Percentiles rank a stretch among this genome's conserved stretches.
phyloP scores from a whole-genome alignment of 129 eudicot species.

The Pittosporum tobira region DNA sequence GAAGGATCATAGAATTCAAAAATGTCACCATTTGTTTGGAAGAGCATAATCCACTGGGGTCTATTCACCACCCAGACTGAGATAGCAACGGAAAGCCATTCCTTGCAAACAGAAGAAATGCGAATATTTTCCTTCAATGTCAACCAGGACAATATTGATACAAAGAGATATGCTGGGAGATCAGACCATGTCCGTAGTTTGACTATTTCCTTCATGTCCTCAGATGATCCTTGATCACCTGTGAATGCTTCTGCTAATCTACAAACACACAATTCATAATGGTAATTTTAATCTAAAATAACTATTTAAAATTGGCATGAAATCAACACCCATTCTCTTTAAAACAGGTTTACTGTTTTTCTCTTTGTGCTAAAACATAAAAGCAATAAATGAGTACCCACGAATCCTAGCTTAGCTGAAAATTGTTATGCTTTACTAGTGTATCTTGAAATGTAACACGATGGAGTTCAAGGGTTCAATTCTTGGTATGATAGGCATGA shows the following conservation, averaged over 20 bases:
- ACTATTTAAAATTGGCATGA: too few relatives aligned
- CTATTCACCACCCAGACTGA: conserved; percentile 59
- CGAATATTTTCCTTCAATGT: conserved; percentile 60
- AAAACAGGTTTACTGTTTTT: too few relatives aligned
- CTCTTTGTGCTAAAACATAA: too few relatives aligned
- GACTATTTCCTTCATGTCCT: conserved; percentile 20
- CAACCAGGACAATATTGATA: conserved; percentile 42
- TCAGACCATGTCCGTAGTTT: conserved; percentile 38
- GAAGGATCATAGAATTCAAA: conserved; percentile 75
- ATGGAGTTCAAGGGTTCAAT: too few relatives aligned
- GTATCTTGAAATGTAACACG: too few relatives aligned
- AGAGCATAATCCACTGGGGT: conserved; percentile 87
- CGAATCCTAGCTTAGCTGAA: too few relatives aligned
- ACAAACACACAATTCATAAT: conserved; percentile 9
- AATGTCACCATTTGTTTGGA: conserved; percentile 65
- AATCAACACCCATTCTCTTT: too few relatives aligned
- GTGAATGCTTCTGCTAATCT: conserved; percentile 43
- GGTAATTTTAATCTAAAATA: background rate
- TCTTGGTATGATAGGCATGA: too few relatives aligned
- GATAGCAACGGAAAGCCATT: conserved; percentile 55
- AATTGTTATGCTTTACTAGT: too few relatives aligned
- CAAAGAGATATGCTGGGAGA: conserved; percentile 69
- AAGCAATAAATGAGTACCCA: too few relatives aligned
- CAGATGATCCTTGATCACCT: conserved; percentile 17
- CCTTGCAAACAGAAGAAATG: conserved; percentile 69